Evolutionary conservation across 305 asterid species (phyloP).

Genomic region (Salvia sclarea): DNA sequence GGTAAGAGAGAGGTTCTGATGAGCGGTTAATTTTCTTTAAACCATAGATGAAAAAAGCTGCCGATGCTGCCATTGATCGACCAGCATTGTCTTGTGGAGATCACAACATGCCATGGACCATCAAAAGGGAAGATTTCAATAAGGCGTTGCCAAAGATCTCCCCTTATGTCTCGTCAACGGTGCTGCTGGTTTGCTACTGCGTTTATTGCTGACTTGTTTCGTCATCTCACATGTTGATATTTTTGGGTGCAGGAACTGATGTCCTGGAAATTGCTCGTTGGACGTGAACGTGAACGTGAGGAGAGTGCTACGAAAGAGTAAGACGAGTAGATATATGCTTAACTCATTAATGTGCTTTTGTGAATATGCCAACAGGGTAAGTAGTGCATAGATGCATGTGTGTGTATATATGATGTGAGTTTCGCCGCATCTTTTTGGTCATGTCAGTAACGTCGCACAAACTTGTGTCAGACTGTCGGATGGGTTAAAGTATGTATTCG

Average conservation of each 20-base stretch:
- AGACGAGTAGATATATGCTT: too few relatives aligned
- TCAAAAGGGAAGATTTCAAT: slow-evolving; percentile 60
- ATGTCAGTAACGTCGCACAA: too few relatives aligned
- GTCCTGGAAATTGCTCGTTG: background rate
- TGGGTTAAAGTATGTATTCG: too few relatives aligned
- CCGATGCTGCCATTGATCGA: slow-evolving; percentile 52
- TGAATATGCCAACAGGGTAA: too few relatives aligned
- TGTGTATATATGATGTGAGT: too few relatives aligned
- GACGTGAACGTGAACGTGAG: too few relatives aligned
- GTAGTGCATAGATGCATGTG: too few relatives aligned
- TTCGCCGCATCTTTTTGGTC: too few relatives aligned
- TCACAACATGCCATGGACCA: slow-evolving; percentile 42
- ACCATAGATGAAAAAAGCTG: slow-evolving; percentile 63
- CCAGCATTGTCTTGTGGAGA: slow-evolving; percentile 26
- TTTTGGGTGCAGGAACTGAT: slow-evolving; percentile 43
- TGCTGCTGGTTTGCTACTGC: background rate
- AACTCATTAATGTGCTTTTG: too few relatives aligned
- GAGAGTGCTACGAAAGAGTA: too few relatives aligned
- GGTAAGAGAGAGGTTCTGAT: too few relatives aligned
- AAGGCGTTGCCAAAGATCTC: slow-evolving; percentile 49
- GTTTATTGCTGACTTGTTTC: background rate
- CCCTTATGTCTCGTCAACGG: slow-evolving; percentile 69
- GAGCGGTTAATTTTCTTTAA: background rate
- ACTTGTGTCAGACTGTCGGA: too few relatives aligned
- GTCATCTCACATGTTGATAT: slow-evolving; percentile 6